Evolutionary conservation across 257 asterid genomes (phyloP), one percentile per base, ranked within the genome.

Genomic region (Misopates orontium): DNA sequence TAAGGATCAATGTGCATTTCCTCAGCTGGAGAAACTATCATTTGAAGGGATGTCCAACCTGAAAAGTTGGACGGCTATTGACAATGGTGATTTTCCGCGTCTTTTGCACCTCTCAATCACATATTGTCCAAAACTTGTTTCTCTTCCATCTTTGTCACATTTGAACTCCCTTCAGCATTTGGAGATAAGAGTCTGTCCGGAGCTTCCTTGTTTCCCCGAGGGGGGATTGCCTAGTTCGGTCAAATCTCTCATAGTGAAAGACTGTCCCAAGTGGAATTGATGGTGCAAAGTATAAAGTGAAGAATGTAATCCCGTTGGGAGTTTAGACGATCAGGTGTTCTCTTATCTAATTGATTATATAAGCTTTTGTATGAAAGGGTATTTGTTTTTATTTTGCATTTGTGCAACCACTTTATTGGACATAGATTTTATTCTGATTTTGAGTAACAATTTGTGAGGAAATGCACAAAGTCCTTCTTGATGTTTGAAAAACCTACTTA

Each of bases 41-140:
- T 31, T 76, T 39, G 64, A 55, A 21, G 61, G 62, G 13, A 71
- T 76, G 80, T 56, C 62, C 40, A 56, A 54, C 54, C 64, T 76
- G 28, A 63, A 52, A 59, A 16, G 15, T 13, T 76, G 77, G 77
- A 60, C 71, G 1, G 74, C 68, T 1, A 41, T 66, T 0, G 59
- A 41, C 51, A 15, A 17, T 0, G 66, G 71, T 0, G 77, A 76
- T 49, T 71, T 76, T 64, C 73, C 71, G 4, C 12, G 17, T 61
- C 77, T 76, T 28, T 19, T 19, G 4, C 28, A 32, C 2, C 62
- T 76, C 14, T 13, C 17, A 4, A 45, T 71, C 25, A 47, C 36
- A 41, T 32, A 39, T 8, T 76, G 80, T 31, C 77, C 77, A 5
- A 49, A 69, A 23, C 48, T 75, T 21, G 45, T 18, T n/a, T 24